Evolutionary conservation across 2,329 filamentous ascomycete species (phyloP), one percentile per base, ranked within the genome.

Genomic region (Magnaporthiopsis incrustans): DNA sequence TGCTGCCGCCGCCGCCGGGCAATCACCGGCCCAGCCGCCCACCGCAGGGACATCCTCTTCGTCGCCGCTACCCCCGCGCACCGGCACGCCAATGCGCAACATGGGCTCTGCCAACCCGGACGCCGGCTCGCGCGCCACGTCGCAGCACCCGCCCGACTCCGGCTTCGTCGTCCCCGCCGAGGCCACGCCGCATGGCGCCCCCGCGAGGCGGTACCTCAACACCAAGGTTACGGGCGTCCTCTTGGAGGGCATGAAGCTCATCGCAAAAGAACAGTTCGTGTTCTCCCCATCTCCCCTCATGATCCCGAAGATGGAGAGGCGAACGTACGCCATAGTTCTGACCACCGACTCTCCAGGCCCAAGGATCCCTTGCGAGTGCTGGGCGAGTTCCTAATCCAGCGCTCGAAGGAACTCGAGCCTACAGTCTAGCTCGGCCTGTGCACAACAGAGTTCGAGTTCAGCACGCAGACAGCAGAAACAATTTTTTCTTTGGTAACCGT

Each of bases 211-310:
- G 70, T 92, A 91, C 73, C 75, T 92, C 69, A 92, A 92, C 71
- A 81, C 82, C 61, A 90, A 87, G 69, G 83, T 92, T 57, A 89
- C 88, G 0, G 84, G 84, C 0, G 82, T 84, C 32, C 71, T 92
- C 65, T 76, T 92, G 56, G 89, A 92, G 70, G 89, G 89, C 30
- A 89, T 92, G 87, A 92, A 91, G 77, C 75, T 82, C 64, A 73
- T 92, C 66, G 88, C 87, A 5, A 86, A 84, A 68, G 87, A 91
- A 57, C 85, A 89, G 89, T 91, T 76, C 44, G 71, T 30, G 88
- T 82, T 58, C 57, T 38, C 22, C 32, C 22, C 38, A 2, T 11
- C 44, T 65, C 50, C 56, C 11, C 50, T 53, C 11, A 8, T 22
- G 8, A 38, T 30, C 30, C 35, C 64, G 8, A 60, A 56, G 60